Base-by-base conservation (phyloP, 2,329 filamentous ascomycete species). In the Thermothelomyces thermophilus region DNA sequence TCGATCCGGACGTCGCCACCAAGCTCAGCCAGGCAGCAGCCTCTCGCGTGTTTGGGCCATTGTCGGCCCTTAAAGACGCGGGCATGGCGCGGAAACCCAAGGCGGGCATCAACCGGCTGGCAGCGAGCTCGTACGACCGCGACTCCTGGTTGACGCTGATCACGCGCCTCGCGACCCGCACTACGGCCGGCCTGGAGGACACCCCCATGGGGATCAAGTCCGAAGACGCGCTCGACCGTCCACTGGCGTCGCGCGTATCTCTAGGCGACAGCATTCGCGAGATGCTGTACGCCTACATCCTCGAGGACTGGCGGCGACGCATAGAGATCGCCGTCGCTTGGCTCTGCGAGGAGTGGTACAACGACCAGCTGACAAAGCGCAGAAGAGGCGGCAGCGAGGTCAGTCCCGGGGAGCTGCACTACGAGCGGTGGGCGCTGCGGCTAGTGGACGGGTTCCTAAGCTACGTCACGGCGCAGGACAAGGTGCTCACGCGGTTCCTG, bases 261-360 rank as follows among this genome's bases (percentile, higher is more conserved):
- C 77, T 90, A 22, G 77, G 77, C 58, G 78, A 86, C 61, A 77
- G 77, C 5, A 89, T 97, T 57, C 82, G 93, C 46, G 86, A 95
- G 58, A 76, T 82, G 7, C 72, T 98, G 1, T 93, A 90, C 67
- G 77, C 80, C 47, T 96, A 95, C 65, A 79, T 97, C 41, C 79
- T 97, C 55, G 89, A 94, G 56, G 91, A 97, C 64, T 98, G 95
- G 70, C 83, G 91, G 48, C 83, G 79, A 55, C 84, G 93, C 37
- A 90, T 97, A 55, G 90, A 94, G 58, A 80, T 93, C 19, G 91
- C 90, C 1, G 89, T 97, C 45, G 84, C 85, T 7, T 98, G 93
- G 93, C 76, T 98, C 14, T 95, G 86, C 60, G 93, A 98, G 66
- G 93, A 98, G 69, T 98, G 93, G 91, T 97, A 95, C 68, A 94